Evolutionary conservation across 805 yeast genomes (phyloP).

Genomic region (Komagataella pseudopastoris): DNA sequence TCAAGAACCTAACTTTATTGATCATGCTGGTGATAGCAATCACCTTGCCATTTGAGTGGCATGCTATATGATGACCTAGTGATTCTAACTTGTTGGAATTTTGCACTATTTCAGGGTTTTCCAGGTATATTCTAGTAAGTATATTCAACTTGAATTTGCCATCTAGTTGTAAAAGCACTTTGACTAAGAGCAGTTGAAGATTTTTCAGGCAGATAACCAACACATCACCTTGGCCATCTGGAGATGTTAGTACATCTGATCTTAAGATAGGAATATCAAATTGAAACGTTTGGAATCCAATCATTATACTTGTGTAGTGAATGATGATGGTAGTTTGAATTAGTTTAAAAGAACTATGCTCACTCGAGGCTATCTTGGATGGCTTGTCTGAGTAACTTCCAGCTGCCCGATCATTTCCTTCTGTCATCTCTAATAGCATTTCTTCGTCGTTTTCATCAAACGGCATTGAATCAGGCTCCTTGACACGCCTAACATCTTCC

Average conservation of each 20-base stretch:
- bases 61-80: neutral
- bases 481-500: neutral
- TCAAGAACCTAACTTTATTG: neutral
- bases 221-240: neutral
- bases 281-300: neutral
- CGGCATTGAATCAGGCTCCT: neutral
- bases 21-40: neutral
- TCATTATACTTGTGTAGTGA: neutral
- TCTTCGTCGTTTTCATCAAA: neutral
- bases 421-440: neutral
- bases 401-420: neutral
- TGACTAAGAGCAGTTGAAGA: neutral
- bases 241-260: neutral
- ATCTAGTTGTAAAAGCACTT: neutral
- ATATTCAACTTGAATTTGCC: neutral
- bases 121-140: neutral
- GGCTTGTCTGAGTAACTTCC: neutral
- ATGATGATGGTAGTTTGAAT: neutral
- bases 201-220: neutral
- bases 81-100: neutral
- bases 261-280: neutral
- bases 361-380: neutral
- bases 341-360: neutral
- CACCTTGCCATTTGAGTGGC: neutral
- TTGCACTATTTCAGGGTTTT: neutral